Evolutionary conservation across 331 rosid species (phyloP), one percentile per base, ranked within the genome.

Genomic region (Erythrophleum ivorense): DNA sequence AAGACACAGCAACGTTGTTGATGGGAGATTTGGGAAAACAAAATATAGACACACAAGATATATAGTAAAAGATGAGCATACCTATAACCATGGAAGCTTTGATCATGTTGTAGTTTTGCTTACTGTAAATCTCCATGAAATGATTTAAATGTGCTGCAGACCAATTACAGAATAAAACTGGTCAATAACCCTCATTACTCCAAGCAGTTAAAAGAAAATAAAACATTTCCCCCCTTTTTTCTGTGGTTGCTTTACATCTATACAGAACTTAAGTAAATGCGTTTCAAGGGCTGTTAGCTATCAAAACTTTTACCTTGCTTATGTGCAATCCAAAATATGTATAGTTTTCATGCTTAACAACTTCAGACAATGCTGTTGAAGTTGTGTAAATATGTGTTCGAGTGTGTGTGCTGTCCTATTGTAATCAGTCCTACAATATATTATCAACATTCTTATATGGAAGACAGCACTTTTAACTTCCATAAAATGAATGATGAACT

Each of bases 121-220:
- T 90, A 88, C 65, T 21, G 84, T 91, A 91, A 85, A 88, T 87
- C 85, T 93, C 98, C 92, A 85, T 83, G 69, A 93, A 83, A 90
- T 93, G 98, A 90, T 91, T 93, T 82, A 93, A 88, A 88, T 95
- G 99, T 31, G 99, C 99, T 93, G 97, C 85, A 85, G 88, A 69
- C 15, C 79, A 82, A 80, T 60, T 59, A 69, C 63, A 75, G 38
- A 69, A 70, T 34, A 73, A 78, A 84, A 81, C 46, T 79, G 67
- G 16, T 49, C 12, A 65, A 85, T 69, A 50, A 65, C 58, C 75
- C 40, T 62, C 45, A 16, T 53, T 9, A 12, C 48, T 52, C 77
- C 48, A 53, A 54, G 38, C 68, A 81, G 63, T 73, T 57, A 58
- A 58, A 78, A 48, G 69, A 59, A 54, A 58, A 60, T 21, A 60